A percentile compares a stretch with the other conserved stretches of the same genome.
phyloP scores from a whole-genome alignment of 345 rosid species.

The Pugionium dolabratum region DNA sequence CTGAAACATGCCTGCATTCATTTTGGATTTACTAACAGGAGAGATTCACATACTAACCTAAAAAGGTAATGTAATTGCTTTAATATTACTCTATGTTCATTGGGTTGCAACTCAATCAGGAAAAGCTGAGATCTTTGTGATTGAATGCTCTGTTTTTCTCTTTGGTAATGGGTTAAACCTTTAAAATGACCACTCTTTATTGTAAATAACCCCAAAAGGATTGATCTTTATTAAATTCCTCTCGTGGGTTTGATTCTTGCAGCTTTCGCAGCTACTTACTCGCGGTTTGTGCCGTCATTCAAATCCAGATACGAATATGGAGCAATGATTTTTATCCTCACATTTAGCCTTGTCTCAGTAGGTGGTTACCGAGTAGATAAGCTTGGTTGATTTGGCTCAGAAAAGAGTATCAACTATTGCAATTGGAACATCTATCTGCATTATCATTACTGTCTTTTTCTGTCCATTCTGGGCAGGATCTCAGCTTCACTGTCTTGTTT shows the following conservation, averaged over 20 bases:
- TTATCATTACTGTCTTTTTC: slow-evolving; percentile 53
- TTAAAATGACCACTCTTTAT: too few relatives aligned
- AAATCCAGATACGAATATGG: slow-evolving; percentile 80
- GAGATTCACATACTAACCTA: too few relatives aligned
- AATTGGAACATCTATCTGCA: slow-evolving; percentile 64
- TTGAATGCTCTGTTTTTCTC: slow-evolving; percentile 57
- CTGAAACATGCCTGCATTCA: too few relatives aligned
- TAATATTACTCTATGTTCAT: too few relatives aligned
- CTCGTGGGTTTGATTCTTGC: slow-evolving; percentile 28
- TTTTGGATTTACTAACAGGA: too few relatives aligned
- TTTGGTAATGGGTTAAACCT: slow-evolving; percentile 60
- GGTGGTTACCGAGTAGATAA: slow-evolving; percentile 63
- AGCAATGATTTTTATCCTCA: slow-evolving; percentile 71
- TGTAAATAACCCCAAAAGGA: background rate
- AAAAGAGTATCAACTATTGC: slow-evolving; percentile 63
- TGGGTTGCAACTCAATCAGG: slow-evolving; percentile 68
- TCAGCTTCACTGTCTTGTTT: slow-evolving; percentile 64
- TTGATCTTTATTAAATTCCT: slow-evolving; percentile 13
- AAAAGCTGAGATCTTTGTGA: slow-evolving; percentile 51
- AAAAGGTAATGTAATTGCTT: too few relatives aligned
- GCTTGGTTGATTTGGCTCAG: slow-evolving; percentile 57
- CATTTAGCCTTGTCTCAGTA: slow-evolving; percentile 72
- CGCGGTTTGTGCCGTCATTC: slow-evolving; percentile 69
- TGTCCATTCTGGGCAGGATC: slow-evolving; percentile 80
- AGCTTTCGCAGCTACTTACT: slow-evolving; percentile 75